phyloP scores from a whole-genome alignment of 306 rosid genomes.

The Pyrus communis region DNA sequence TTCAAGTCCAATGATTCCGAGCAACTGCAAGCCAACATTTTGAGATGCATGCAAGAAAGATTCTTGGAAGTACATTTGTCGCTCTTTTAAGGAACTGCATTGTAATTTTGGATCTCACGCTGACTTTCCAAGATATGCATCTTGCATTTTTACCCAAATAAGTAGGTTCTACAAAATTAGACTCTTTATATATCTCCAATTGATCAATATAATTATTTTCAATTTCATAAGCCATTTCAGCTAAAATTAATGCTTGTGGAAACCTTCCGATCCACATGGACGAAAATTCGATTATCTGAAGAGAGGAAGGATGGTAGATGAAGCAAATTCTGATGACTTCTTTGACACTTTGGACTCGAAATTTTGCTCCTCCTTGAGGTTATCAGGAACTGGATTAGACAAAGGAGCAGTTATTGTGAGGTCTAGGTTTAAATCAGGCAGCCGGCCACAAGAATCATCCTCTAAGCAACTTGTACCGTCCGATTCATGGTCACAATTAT shows the following conservation, averaged over 20 bases:
- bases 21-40: neutral
- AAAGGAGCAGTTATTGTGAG: conserved; percentile 15
- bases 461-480: conserved; percentile 44
- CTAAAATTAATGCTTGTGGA: neutral
- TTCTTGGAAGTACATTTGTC: neutral
- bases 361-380: conserved; percentile 13
- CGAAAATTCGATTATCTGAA: conserved; percentile 7
- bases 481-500: conserved; percentile 28
- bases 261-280: neutral
- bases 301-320: conserved; percentile 31
- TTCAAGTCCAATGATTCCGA: neutral
- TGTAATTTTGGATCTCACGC: neutral
- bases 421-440: conserved; percentile 63
- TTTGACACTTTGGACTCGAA: conserved; percentile 6
- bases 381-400: neutral
- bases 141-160: neutral
- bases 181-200: neutral
- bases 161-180: neutral
- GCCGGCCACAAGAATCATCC: conserved; percentile 18
- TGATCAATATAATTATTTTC: neutral
- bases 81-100: neutral
- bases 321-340: conserved; percentile 6
- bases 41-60: neutral
- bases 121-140: neutral
- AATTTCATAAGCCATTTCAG: neutral